Conservation (phyloP, 768 basidiomycete genomes). For the Lactarius psammicola region DNA sequence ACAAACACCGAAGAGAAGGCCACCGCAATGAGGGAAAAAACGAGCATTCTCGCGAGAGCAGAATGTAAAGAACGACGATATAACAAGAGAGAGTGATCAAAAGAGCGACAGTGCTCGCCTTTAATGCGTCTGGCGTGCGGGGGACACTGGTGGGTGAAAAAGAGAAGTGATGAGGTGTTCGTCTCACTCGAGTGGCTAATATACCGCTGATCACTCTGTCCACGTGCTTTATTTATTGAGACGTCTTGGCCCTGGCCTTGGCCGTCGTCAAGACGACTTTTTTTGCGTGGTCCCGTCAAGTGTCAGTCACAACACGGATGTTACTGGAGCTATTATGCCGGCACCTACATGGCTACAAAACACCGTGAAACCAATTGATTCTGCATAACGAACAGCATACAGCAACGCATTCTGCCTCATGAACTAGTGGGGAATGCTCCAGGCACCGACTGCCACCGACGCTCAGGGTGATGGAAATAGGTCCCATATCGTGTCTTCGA, state of each 20-base stretch:
- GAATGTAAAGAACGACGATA: background rate
- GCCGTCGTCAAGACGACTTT: background rate
- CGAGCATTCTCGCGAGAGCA: background rate
- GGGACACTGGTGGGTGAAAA: background rate
- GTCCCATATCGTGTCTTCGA: conserved; percentile 58
- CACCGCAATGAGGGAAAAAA: background rate
- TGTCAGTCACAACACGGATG: background rate
- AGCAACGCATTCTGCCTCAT: background rate
- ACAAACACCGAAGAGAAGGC: background rate
- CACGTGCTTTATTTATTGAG: background rate
- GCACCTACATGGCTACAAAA: background rate
- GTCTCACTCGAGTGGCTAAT: background rate
- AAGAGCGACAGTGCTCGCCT: conserved; percentile 7
- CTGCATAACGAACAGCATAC: background rate
- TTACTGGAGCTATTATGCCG: background rate
- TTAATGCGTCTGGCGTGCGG: background rate
- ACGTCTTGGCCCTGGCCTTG: too few species aligned
- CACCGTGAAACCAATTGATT: background rate
- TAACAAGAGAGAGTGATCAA: conserved; percentile 15
- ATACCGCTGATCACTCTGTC: background rate
- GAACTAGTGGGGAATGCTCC: conserved; percentile 49
- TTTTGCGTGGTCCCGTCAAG: background rate
- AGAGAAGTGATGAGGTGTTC: background rate
- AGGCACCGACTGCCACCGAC: conserved; percentile 54
- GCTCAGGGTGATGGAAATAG: conserved; percentile 86